Percentiles rank a stretch among this genome's conserved stretches.
phyloP scores from a whole-genome alignment of 2,329 filamentous ascomycete genomes.

The Septoria petroselini region DNA sequence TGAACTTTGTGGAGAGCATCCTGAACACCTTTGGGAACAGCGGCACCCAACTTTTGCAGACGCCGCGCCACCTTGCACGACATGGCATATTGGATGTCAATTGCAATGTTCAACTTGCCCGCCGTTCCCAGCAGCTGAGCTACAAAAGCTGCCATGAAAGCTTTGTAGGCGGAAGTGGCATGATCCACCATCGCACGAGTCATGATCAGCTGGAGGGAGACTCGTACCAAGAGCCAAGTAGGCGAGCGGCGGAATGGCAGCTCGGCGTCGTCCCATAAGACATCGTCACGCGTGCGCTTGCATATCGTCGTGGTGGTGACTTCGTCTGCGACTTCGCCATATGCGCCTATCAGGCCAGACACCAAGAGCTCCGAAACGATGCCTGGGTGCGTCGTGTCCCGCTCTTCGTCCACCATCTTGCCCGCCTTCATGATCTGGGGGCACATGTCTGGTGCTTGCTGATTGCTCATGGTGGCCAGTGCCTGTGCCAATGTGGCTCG shows the following conservation, averaged over 20 bases:
- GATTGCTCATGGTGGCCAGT: constrained; percentile 22
- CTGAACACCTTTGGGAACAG: constrained; percentile 1
- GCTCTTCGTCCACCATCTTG: constrained; percentile 49
- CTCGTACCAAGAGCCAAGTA: constrained; percentile 61
- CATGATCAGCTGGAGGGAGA: constrained; percentile 55
- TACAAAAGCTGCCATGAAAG: constrained; percentile 12
- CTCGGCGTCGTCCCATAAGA: constrained; percentile 46
- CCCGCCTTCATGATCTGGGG: constrained; percentile 49
- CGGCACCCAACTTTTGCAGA: constrained; percentile 8
- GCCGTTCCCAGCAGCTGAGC: constrained; percentile 10
- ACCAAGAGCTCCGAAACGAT: constrained; percentile 58
- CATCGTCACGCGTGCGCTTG: constrained; percentile 63
- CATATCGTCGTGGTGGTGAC: constrained; percentile 36
- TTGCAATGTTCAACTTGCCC: not conserved
- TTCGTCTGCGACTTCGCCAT: constrained; percentile 3
- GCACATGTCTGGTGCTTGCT: constrained; percentile 22
- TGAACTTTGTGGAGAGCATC: constrained; percentile 3
- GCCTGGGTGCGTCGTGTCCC: constrained; percentile 57
- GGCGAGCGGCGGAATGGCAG: constrained; percentile 62
- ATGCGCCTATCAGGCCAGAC: constrained; percentile 18
- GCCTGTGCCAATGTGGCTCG: constrained; percentile 17
- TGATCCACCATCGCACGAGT: constrained; percentile 9
- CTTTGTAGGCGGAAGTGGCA: constrained; percentile 9
- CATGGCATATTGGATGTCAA: constrained; percentile 14
- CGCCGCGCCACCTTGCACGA: constrained; percentile 14